Conservation (phyloP, 2,329 filamentous ascomycete genomes). For the Sporothrix brunneoviolacea region DNA sequence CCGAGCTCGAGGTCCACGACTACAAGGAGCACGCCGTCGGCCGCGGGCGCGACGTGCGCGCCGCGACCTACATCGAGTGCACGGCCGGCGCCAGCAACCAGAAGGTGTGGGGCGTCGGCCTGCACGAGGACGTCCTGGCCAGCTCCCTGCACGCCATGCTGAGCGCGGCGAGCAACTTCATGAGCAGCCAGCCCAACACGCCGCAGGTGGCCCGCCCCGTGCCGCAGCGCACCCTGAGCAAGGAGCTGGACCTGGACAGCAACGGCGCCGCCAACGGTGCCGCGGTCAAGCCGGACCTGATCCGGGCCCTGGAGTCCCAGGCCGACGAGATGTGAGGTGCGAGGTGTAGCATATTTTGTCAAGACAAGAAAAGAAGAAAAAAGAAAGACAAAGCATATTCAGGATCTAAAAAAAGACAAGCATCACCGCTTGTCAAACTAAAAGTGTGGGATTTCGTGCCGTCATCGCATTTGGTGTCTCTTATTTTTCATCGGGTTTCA, state of each 20-base stretch:
- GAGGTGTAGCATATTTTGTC: neutral
- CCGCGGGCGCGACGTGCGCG: slow-evolving; percentile 72
- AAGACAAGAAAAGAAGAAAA: neutral
- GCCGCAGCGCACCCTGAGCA: slow-evolving; percentile 42
- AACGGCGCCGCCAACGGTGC: slow-evolving; percentile 10
- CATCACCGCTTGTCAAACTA: no score
- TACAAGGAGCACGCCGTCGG: slow-evolving; percentile 97
- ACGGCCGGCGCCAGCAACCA: slow-evolving; percentile 58
- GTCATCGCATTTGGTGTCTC: no score
- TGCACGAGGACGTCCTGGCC: slow-evolving; percentile 88
- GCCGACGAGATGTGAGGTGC: slow-evolving; percentile 23
- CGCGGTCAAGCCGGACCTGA: slow-evolving; percentile 22
- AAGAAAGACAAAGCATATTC: no score
- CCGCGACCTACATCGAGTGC: slow-evolving; percentile 93
- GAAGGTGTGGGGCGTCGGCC: slow-evolving; percentile 83
- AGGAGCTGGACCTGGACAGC: slow-evolving; percentile 30
- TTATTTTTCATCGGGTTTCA: no score
- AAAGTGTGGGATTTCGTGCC: no score
- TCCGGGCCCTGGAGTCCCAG: slow-evolving; percentile 31
- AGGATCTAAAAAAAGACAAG: no score
- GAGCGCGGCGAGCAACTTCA: slow-evolving; percentile 77
- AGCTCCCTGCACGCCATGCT: slow-evolving; percentile 80
- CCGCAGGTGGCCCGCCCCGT: slow-evolving; percentile 53
- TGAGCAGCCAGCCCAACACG: slow-evolving; percentile 62
- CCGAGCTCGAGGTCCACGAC: slow-evolving; percentile 84